Conservation (phyloP, 2,329 filamentous ascomycete genomes). For the Ophiocordyceps camponoti-floridani region DNA sequence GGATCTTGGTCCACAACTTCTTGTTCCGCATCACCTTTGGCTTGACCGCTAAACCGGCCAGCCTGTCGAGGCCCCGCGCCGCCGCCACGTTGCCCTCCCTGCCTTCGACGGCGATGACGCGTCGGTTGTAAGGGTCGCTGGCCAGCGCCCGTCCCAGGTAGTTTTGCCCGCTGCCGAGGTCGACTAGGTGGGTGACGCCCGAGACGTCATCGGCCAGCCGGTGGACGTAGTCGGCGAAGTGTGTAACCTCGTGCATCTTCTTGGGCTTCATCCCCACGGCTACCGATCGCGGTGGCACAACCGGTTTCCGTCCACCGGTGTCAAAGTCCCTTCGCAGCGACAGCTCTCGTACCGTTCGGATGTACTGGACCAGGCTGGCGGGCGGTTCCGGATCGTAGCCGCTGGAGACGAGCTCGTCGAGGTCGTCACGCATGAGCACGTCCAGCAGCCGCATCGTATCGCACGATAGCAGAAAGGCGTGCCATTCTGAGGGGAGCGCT, state of each 20-base stretch:
- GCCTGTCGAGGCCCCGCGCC: constrained; percentile 69
- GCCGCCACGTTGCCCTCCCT: constrained; percentile 72
- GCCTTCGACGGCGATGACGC: constrained; percentile 83
- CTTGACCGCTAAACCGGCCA: constrained; percentile 58
- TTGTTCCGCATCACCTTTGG: constrained; percentile 64
- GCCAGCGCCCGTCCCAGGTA: constrained; percentile 83
- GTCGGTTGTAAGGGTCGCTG: constrained; percentile 66
- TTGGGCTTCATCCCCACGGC: constrained; percentile 89
- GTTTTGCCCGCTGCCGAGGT: constrained; percentile 93
- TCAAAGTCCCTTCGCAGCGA: constrained; percentile 46
- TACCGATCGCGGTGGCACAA: constrained; percentile 49
- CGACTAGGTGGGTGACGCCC: constrained; percentile 57
- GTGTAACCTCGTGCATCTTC: constrained; percentile 82
- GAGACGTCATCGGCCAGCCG: constrained; percentile 39
- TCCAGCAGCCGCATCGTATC: constrained; percentile 64
- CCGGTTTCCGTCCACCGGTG: constrained; percentile 23
- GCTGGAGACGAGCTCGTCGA: constrained; percentile 22
- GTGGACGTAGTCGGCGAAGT: constrained; percentile 77
- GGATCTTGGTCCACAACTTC: constrained; percentile 48
- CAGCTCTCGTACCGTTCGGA: constrained; percentile 50
- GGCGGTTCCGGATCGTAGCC: constrained; percentile 20
- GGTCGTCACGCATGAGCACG: constrained; percentile 61
- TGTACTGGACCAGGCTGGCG: constrained; percentile 49
- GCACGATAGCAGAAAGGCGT: constrained; percentile 52
- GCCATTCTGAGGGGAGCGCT: constrained; percentile 66